Evolutionary conservation across 2,329 filamentous ascomycete species (phyloP), one percentile per base, ranked within the genome.

Genomic region (Fusarium guadeloupense): DNA sequence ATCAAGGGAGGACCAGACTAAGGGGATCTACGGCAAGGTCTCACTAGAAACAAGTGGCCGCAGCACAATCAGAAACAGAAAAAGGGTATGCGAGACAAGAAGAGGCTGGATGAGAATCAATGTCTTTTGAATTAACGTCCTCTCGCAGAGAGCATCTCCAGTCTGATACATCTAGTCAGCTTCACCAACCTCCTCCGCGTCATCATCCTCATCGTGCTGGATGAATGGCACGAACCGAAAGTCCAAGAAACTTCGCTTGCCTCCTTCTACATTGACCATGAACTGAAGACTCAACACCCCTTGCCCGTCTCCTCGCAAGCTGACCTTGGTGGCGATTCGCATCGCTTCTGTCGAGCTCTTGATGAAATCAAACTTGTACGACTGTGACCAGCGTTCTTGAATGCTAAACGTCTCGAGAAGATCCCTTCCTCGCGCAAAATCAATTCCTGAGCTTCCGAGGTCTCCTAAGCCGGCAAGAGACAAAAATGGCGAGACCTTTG

Each of bases 281-380:
- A 98, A 97, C 72, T 99, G 95, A 73, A 98, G 78, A 75, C 92
- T 97, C 63, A 99, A 76, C 25, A 99, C 94, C 0, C 95, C 94
- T 72, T 97, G 92, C 3, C 85, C 83, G 75, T 99, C 95, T 0
- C 92, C 89, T 14, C 95, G 84, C 59, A 99, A 84, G 72, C 93
- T 97, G 54, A 98, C 93, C 76, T 98, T 99, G 70, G 85, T 93
- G 5, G 93, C 92, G 31, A 93, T 86, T 39, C 89, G 88, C 94
- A 99, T 98, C n/a, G 95, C 94, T 63, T 94, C 89, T 39, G 87
- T 87, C 1, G 94, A 93, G 64, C 90, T 90, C 74, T 91, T 93
- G 72, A 99, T 83, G 46, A 97, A 85, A 49, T 89, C 85, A 72
- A 97, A 98, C 67, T 92, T 93, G 80, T 96, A 99, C 42, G 85